Evolutionary conservation across 441 rosid species (phyloP), one percentile per base, ranked within the genome.

Genomic region (Erodium texanum): DNA sequence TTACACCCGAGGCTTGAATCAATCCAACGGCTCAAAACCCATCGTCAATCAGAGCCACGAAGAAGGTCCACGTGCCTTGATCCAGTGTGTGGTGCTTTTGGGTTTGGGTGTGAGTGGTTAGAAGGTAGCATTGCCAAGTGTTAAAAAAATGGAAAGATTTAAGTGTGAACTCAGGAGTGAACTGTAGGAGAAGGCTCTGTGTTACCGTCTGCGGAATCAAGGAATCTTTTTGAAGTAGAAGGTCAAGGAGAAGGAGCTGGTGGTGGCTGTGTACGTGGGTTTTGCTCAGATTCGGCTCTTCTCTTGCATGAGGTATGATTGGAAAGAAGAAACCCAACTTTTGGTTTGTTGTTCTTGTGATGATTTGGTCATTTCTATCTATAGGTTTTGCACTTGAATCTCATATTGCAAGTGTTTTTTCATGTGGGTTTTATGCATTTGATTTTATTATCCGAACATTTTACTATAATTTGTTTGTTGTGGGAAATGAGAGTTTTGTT

Each of bases 171-270:
- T 22, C 29, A 10, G 63, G n/a, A 59, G 63, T 59, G 63, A 59
- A 59, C 63, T 59, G 63, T 59, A n/a, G n/a, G n/a, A 59, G 63
- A 22, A 59, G 63, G 29, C 63, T 59, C 15, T 59, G 63, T 54
- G 61, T 54, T 54, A 7, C 61, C 61, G 7, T 54, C 63, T 59
- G 63, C 23, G 63, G 63, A 59, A 59, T 59, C 63, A 59, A 59
- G 9, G 63, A 59, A 59, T 59, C 63, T 59, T 59, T 59, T 59
- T 45, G 52, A 24, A 8, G 14, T 8, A 7, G 36, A 32, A 32
- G 36, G 36, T 32, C 36, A 32, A 32, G 52, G 10, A 12, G 52
- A 45, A 59, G 63, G 63, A 20, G 63, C 29, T 59, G 63, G 29
- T 9, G 63, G 52, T 11, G 10, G n/a, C n/a, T n/a, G n/a, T n/a